phyloP scores from a whole-genome alignment of 1,284 basidiomycete genomes.

The Irpex sp. region DNA sequence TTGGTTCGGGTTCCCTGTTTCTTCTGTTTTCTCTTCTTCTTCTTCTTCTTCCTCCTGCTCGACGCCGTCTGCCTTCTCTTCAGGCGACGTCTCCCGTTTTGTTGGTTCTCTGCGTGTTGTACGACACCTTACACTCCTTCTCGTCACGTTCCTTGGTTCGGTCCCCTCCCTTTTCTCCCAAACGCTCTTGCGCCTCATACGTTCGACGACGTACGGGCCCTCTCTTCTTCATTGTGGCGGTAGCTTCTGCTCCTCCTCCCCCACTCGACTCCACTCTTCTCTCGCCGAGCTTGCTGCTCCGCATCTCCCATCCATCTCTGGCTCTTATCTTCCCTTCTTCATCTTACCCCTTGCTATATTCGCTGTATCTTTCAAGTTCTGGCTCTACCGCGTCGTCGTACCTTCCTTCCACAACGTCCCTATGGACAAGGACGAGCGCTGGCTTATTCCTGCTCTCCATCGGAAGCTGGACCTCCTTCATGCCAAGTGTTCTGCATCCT shows the following conservation, averaged over 20 bases:
- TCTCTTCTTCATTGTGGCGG: background rate
- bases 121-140: too few relatives aligned
- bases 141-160: background rate
- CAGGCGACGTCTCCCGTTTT: background rate
- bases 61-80: background rate
- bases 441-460: background rate
- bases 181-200: background rate
- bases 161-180: background rate
- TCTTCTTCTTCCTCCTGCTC: background rate
- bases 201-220: background rate
- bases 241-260: background rate
- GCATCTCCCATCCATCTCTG: background rate
- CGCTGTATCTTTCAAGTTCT: background rate
- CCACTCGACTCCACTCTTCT: background rate
- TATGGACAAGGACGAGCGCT: background rate
- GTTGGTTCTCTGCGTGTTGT: background rate
- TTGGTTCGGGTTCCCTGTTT: background rate
- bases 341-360: background rate
- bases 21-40: background rate
- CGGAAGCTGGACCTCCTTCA: background rate
- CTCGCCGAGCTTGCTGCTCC: background rate
- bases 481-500: background rate
- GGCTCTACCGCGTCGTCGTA: background rate
- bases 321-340: background rate
- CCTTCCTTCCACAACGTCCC: background rate